Evolutionary conservation across 2,329 filamentous ascomycete genomes (phyloP), one percentile per base, ranked within the genome.

Genomic region (Microdochium bolleyi): DNA sequence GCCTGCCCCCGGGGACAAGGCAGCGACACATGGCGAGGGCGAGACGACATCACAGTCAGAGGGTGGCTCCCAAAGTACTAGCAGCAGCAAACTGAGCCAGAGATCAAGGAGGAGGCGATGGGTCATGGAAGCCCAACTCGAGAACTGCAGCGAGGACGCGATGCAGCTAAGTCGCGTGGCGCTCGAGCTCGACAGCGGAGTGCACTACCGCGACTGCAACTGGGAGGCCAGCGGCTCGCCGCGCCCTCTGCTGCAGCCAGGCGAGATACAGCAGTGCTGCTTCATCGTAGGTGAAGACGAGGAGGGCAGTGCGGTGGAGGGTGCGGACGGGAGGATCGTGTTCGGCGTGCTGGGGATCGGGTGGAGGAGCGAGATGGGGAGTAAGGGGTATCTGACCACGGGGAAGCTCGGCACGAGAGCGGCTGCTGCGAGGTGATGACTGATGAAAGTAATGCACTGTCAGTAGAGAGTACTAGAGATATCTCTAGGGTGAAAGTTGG

Each of bases 351-450:
- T 97, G 59, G 86, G 85, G 46, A 88, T 97, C 54, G 87, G 89
- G 52, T 99, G 94, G 94, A 80, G 89, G 57, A 87, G 88, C 37
- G 82, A 88, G 56, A 92, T 96, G 87, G 94, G 94, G 0, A 94
- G 92, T 70, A 81, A 83, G 61, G 94, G 94, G 0, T 92, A 84
- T 61, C 73, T 99, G 64, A 90, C 86, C 48, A 99, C 94, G 7
- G 92, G 92, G 10, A 92, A 87, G 76, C 72, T 95, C 57, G 80
- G 82, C 13, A 77, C 79, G 53, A 75, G 78, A 59, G 62, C 67
- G 16, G 58, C 27, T 58, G 22, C 59, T 60, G 55, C 70, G 60
- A 69, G 4, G 21, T 19, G 37, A 41, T 41, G 11, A 30, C 5
- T 11, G 27, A 30, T 30, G 27, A 30, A 30, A 30, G 27, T 30